Percentiles rank a stretch among this genome's conserved stretches.
Evolutionary conservation across 1,139 yeast genomes (phyloP).

Genomic region (Scheffersomyces illinoinensis): DNA sequence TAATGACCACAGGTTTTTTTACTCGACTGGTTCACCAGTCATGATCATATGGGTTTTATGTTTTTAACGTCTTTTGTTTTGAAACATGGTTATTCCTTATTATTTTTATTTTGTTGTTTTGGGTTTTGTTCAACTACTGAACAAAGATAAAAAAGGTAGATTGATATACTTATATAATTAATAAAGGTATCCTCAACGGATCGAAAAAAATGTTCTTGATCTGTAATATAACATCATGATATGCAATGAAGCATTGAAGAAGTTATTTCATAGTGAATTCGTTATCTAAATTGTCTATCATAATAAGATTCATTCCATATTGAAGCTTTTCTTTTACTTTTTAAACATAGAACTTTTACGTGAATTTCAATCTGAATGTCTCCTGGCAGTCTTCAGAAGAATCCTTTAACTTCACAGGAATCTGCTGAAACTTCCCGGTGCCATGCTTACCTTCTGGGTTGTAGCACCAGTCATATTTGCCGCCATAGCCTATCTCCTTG

Average conservation of each 20-base stretch:
- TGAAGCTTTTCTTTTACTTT: neutral
- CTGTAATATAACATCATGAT: neutral
- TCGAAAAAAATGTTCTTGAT: slow-evolving; percentile 10
- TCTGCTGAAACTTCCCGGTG: slow-evolving; percentile 55
- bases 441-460: slow-evolving; percentile 41
- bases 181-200: slow-evolving; percentile 46
- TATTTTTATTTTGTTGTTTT: slow-evolving; percentile 12
- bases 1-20: slow-evolving; percentile 26
- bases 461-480: slow-evolving; percentile 60
- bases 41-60: slow-evolving; percentile 7
- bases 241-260: neutral
- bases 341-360: slow-evolving; percentile 3
- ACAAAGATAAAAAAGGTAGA: slow-evolving; percentile 20
- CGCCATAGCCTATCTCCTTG: slow-evolving; percentile 61
- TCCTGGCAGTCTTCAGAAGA: slow-evolving; percentile 33
- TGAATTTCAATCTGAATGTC: slow-evolving; percentile 38
- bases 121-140: slow-evolving; percentile 11
- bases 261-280: neutral
- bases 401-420: slow-evolving; percentile 51
- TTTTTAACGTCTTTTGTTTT: slow-evolving; percentile 12
- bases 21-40: neutral
- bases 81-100: slow-evolving; percentile 5
- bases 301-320: neutral
- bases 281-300: neutral
- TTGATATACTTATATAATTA: slow-evolving; percentile 20